Conservation (phyloP, 176 grass and related monocot species). For the Hsuehochloa calcarea region DNA sequence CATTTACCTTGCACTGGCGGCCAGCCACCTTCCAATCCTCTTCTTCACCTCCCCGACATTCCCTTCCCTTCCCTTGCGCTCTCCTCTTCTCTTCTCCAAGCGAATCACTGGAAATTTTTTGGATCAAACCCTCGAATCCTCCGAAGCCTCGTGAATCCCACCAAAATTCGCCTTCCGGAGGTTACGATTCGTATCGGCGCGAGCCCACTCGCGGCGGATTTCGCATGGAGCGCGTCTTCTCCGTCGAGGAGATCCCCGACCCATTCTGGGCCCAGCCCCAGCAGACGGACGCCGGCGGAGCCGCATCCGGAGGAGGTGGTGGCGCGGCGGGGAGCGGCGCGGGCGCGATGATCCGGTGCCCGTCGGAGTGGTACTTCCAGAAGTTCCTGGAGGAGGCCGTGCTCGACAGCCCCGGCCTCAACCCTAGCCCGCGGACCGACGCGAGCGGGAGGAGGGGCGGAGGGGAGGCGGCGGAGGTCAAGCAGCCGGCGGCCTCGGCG, state of each 20-base stretch:
- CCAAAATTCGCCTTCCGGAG: background rate
- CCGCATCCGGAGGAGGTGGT: background rate
- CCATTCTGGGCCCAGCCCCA: slow-evolving; percentile 51
- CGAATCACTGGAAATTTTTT: background rate
- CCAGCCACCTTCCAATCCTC: background rate
- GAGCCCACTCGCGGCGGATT: background rate
- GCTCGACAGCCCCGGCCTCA: slow-evolving; percentile 36
- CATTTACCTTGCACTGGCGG: background rate
- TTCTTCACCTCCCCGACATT: background rate
- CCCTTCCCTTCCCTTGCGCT: too few relatives aligned
- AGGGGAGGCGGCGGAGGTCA: slow-evolving; percentile 26
- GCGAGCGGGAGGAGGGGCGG: background rate
- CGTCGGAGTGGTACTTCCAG: slow-evolving; percentile 95
- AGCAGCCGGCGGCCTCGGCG: background rate
- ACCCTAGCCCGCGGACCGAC: slow-evolving; percentile 14
- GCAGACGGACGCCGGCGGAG: background rate
- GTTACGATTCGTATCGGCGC: background rate
- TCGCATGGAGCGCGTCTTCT: slow-evolving; percentile 87
- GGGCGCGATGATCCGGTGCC: slow-evolving; percentile 60
- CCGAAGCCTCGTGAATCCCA: background rate
- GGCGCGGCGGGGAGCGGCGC: background rate
- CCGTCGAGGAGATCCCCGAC: slow-evolving; percentile 75
- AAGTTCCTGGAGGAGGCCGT: slow-evolving; percentile 83
- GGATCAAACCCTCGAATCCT: slow-evolving; percentile 36
- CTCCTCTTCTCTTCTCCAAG: background rate